Conservation (phyloP, 164 flowering plant genomes). For the Pachysandra terminalis region DNA sequence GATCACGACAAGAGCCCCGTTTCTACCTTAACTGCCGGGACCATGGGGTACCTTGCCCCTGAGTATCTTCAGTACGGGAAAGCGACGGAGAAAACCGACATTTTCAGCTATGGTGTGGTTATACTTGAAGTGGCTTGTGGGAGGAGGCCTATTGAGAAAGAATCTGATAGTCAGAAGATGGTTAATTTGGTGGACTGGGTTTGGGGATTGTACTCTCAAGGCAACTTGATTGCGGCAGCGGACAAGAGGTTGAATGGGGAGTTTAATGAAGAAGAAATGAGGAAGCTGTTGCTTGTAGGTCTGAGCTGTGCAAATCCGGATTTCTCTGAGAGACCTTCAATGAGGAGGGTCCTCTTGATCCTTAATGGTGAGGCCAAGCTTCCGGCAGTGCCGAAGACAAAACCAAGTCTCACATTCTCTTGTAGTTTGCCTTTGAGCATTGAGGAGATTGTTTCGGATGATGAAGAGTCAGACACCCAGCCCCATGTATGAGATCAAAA, state of each 20-base stretch:
- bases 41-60: slow-evolving; percentile 95
- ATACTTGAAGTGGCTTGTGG: slow-evolving; percentile 92
- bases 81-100: slow-evolving; percentile 92
- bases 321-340: slow-evolving; percentile 61
- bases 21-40: slow-evolving; percentile 88
- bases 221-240: slow-evolving; percentile 62
- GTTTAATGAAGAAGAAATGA: slow-evolving; percentile 59
- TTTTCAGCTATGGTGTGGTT: slow-evolving; percentile 85
- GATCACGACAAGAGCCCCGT: slow-evolving; percentile 92
- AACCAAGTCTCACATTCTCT: slow-evolving; percentile 70
- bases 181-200: slow-evolving; percentile 92
- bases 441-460: slow-evolving; percentile 69
- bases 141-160: slow-evolving; percentile 78
- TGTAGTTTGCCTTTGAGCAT: slow-evolving; percentile 48
- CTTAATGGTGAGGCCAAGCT: slow-evolving; percentile 64
- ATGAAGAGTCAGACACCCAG: slow-evolving; percentile 29
- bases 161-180: slow-evolving; percentile 32
- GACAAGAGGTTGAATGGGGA: slow-evolving; percentile 68
- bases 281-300: slow-evolving; percentile 71
- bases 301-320: slow-evolving; percentile 85
- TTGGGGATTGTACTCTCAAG: slow-evolving; percentile 64
- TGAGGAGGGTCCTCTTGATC: slow-evolving; percentile 83
- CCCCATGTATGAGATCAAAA: slow-evolving; percentile 28
- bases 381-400: slow-evolving; percentile 45
- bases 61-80: slow-evolving; percentile 92